These are phyloP conservation scores for Gastrolobium villosum DNA, from an alignment of 306 rosid species.

Conservation along the genomic window DNA sequence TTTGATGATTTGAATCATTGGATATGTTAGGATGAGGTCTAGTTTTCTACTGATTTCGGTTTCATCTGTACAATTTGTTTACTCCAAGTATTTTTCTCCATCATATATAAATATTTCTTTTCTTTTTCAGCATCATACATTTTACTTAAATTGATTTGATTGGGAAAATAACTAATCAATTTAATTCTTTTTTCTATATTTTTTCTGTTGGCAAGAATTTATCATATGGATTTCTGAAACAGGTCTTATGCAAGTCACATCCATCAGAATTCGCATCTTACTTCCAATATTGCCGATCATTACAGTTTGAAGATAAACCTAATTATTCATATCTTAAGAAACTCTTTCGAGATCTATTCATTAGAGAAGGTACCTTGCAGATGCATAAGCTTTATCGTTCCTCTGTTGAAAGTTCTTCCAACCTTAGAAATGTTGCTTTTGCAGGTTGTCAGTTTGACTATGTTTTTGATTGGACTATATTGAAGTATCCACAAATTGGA, in stretches of 20 bases:
- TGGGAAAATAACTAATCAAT: conserved; percentile 12
- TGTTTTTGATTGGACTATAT: conserved; percentile 94
- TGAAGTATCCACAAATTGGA: conserved; percentile 95
- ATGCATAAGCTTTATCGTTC: conserved; percentile 21
- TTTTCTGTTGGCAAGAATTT: conserved; percentile 38
- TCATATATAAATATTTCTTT: not conserved
- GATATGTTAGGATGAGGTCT: not conserved
- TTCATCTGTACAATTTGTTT: conserved; percentile 9
- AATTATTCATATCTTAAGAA: conserved; percentile 94
- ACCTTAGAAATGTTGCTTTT: conserved; percentile 23
- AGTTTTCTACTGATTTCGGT: conserved; percentile 8
- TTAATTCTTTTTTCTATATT: not conserved
- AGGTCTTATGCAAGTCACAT: conserved; percentile 90
- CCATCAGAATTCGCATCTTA: conserved; percentile 91
- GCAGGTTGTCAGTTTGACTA: conserved; percentile 99
- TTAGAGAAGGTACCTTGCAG: conserved; percentile 80
- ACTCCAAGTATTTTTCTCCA: not conserved
- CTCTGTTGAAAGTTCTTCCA: not conserved
- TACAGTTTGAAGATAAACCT: conserved; percentile 97
- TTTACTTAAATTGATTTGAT: not conserved
- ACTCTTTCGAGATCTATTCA: conserved; percentile 95
- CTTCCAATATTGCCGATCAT: conserved; percentile 91
- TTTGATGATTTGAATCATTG: conserved; percentile 32
- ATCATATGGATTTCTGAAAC: conserved; percentile 38
- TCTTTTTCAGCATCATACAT: not conserved